Base-by-base conservation (phyloP, 768 basidiomycete genomes). In the Trametes cubensis region DNA sequence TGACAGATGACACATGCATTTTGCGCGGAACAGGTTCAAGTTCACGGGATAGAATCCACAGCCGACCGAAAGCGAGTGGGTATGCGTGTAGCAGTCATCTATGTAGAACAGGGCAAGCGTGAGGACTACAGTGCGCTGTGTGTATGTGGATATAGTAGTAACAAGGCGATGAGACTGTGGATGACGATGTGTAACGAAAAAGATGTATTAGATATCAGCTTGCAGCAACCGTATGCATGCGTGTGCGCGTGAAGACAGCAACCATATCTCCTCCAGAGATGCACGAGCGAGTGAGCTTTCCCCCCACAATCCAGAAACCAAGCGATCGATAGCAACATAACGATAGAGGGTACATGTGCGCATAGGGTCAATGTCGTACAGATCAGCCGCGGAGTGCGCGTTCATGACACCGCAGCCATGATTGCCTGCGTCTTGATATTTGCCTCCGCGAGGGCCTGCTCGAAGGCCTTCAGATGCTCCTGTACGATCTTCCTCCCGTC, bases 391-490 rank as follows among this genome's bases (percentile, higher is more conserved):
- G 14, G 26, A 55, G 41, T 25, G 49, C 14, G 21, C 39, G 51
- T 39, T 55, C 58, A 66, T 66, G 69, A 74, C 78, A 78, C 88
- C 60, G 85, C 83, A 14, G 89, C 88, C 87, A 92, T 90, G 62
- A 94, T 94, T 40, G 88, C 87, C 70, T 86, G 85, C 1, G 91
- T 91, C 77, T 90, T 92, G 61, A 78, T 67, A 45, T 84, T 86
- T 34, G 92, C 92, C 49, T 92, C 90, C 42, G 78, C 80, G 40
- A 94, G 74, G 25, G 87, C 89, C 56, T 75, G 78, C 71, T 89
- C 86, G 68, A 94, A 94, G 23, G 89, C 92, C 51, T 76, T 80
- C 66, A 94, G 70, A 68, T 94, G 89, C 69, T 92, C 92, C 67
- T 87, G 77, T n/a, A 92, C 92, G 54, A 92, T 73, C 69, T 76